Evolutionary conservation across 2,329 filamentous ascomycete species (phyloP), one percentile per base, ranked within the genome.

Genomic region (Fusarium poae): DNA sequence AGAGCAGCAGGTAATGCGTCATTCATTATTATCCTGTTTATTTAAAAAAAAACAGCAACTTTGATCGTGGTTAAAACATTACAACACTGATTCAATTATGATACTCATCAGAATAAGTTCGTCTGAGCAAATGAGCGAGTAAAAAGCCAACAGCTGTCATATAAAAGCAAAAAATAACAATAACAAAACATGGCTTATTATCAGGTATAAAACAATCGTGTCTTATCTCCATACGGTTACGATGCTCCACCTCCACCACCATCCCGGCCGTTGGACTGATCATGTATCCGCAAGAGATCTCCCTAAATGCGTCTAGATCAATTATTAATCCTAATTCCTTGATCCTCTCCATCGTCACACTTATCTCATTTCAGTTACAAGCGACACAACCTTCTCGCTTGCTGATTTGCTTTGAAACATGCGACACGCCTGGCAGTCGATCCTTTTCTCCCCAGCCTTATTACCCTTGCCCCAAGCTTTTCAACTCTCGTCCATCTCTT

Each of bases 191-290:
- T 18, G 35, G 60, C 42, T 53, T 49, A 54, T 53, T 49, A 54
- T 54, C 46, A 37, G 15, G 27, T 12, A 27, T 32, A 27, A 42
- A 35, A 52, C 29, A n/a, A 60, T 63, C 42, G 58, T 70, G 66
- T 57, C 45, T 63, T 51, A 58, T 67, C 67, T 44, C 32, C 30
- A 32, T 51, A 50, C 34, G 34, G 20, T 13, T n/a, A 35, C 12
- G n/a, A 45, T 27, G 40, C 64, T 68, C 67, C 67, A 70, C 65
- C 63, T 51, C 37, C 50, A 68, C 68, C 60, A 62, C 64, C 67
- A 71, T 63, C 62, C 69, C 34, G 30, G 62, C 48, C 30, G 55
- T 61, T 68, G 59, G 42, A 71, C 67, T 71, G 66, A 71, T 68
- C 64, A 70, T 71, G 54, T 69, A 69, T 67, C 49, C 57, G 59